Evolutionary conservation across 1,284 basidiomycete genomes (phyloP).

Genomic region (Malassezia brasiliensis): DNA sequence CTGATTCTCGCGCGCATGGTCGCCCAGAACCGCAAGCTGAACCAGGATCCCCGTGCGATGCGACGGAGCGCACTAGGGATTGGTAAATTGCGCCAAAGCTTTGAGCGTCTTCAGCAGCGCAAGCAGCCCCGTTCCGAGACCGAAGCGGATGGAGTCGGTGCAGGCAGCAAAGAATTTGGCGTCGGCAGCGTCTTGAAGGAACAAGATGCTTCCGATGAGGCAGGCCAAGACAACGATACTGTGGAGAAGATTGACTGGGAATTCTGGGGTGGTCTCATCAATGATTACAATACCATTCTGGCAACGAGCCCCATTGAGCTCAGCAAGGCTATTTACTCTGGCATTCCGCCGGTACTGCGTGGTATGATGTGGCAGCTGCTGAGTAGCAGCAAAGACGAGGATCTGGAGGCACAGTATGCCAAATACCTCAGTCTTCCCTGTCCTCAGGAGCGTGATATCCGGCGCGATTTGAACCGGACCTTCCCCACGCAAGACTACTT

Average conservation of each 20-base stretch:
- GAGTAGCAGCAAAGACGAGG: constrained; percentile 74
- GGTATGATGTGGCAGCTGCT: constrained; percentile 99
- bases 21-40: constrained; percentile 31
- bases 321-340: constrained; percentile 78
- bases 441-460: constrained; percentile 84
- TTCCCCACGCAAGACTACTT: constrained; percentile 98
- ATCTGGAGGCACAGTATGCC: constrained; percentile 76
- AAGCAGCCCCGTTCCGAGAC: constrained; percentile 9
- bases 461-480: constrained; percentile 76
- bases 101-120: constrained; percentile 34
- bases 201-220: neutral
- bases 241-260: constrained; percentile 55
- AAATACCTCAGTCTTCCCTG: constrained; percentile 69
- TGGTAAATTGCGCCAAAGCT: constrained; percentile 38
- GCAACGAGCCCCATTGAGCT: constrained; percentile 53
- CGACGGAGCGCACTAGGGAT: constrained; percentile 34
- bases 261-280: constrained; percentile 90
- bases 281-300: constrained; percentile 16
- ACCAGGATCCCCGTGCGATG: constrained; percentile 33
- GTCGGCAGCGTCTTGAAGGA: neutral
- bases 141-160: constrained; percentile 8
- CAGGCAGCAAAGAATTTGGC: constrained; percentile 16
- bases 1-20: constrained; percentile 32
- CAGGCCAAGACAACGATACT: constrained; percentile 14
- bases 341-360: constrained; percentile 72